These are phyloP conservation scores for Fraxinus angustifolia DNA, from an alignment of 305 asterid genomes.

Conservation along the genomic window DNA sequence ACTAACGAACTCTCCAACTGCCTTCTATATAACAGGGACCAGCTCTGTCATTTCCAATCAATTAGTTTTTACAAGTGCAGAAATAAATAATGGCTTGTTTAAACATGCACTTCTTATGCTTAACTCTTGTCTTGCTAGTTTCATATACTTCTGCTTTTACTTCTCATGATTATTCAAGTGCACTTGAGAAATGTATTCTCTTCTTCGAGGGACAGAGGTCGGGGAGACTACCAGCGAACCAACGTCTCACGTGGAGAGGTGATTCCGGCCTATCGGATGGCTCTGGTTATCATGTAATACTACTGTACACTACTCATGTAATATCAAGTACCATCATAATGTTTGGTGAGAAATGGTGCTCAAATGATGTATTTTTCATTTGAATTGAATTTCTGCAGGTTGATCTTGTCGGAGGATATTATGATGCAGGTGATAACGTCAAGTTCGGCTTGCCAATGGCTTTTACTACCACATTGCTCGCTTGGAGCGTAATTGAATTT, in stretches of 20 bases:
- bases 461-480: conserved; percentile 67
- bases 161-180: conserved; percentile 49
- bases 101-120: conserved; percentile 19
- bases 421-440: conserved; percentile 86
- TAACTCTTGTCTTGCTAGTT: conserved; percentile 17
- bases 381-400: conserved; percentile 37
- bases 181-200: conserved; percentile 63
- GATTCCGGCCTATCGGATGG: conserved; percentile 69
- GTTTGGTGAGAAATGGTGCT: not conserved
- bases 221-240: conserved; percentile 54
- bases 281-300: conserved; percentile 50
- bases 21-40: conserved; percentile 37
- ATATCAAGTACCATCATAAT: not conserved
- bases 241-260: conserved; percentile 56
- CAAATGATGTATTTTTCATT: not conserved
- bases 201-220: conserved; percentile 86
- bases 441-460: conserved; percentile 92
- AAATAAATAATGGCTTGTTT: not conserved
- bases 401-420: conserved; percentile 76
- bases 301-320: not conserved
- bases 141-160: conserved; percentile 47
- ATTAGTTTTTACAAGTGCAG: not conserved
- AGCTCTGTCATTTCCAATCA: not conserved
- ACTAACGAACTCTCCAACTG: conserved; percentile 43
- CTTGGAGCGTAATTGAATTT: conserved; percentile 84